Conservation (phyloP, 768 basidiomycete species). For the Sistotremastrum suecicum region DNA sequence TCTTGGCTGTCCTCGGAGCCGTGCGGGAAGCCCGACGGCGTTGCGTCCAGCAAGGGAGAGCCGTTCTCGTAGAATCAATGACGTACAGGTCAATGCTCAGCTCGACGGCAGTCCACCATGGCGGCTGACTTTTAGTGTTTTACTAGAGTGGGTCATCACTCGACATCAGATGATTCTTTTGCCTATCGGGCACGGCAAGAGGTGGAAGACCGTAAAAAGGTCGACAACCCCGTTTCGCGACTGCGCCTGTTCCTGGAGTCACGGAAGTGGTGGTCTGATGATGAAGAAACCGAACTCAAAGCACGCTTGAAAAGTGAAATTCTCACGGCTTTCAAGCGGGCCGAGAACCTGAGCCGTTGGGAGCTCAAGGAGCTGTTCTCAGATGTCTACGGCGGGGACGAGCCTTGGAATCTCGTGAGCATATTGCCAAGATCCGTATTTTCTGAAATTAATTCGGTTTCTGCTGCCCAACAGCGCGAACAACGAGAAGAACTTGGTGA, state of each 20-base stretch:
- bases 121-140: slow-evolving; percentile 1
- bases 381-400: slow-evolving; percentile 77
- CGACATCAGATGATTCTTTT: slow-evolving; percentile 90
- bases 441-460: not conserved
- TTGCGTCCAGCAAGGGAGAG: slow-evolving; percentile 66
- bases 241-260: slow-evolving; percentile 80
- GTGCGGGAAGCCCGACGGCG: slow-evolving; percentile 56
- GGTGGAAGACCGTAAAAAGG: slow-evolving; percentile 82
- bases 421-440: not conserved
- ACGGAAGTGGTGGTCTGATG: slow-evolving; percentile 69
- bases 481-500: slow-evolving; percentile 66
- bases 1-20: slow-evolving; percentile 68
- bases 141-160: slow-evolving; percentile 79
- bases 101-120: not conserved
- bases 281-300: slow-evolving; percentile 62
- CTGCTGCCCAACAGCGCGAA: slow-evolving; percentile 40
- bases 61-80: slow-evolving; percentile 83
- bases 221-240: slow-evolving; percentile 79
- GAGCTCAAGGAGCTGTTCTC: slow-evolving; percentile 73
- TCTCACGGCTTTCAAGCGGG: slow-evolving; percentile 62
- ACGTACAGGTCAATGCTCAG: slow-evolving; percentile 51
- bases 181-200: slow-evolving; percentile 83
- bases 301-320: slow-evolving; percentile 56
- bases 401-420: slow-evolving; percentile 73
- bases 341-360: slow-evolving; percentile 53